Evolutionary conservation across 352 stramenopile genomes (phyloP).

Genomic region (Peronospora tabacina): DNA sequence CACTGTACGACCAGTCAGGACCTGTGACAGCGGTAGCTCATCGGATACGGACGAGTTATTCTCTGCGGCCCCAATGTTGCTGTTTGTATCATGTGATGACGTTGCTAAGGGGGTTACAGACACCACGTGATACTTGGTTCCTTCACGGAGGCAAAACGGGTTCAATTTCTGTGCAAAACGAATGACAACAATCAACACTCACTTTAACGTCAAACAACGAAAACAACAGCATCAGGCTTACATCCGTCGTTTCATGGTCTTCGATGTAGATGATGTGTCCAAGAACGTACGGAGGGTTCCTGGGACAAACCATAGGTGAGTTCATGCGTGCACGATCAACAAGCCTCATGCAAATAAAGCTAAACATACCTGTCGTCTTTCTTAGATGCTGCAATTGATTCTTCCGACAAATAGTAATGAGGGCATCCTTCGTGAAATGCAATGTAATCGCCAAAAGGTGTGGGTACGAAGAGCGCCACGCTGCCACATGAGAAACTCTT

Average conservation of each 20-base stretch:
- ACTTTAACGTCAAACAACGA: neutral
- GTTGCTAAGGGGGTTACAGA: conserved; percentile 55
- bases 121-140: conserved; percentile 65
- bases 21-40: conserved; percentile 56
- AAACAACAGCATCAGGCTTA: conserved; percentile 13
- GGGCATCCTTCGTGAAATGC: conserved; percentile 80
- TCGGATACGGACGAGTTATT: conserved; percentile 34
- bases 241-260: conserved; percentile 56
- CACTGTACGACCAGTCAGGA: conserved; percentile 42
- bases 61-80: conserved; percentile 20
- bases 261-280: conserved; percentile 78
- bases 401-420: conserved; percentile 73
- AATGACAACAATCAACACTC: neutral
- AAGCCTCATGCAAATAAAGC: neutral
- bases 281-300: conserved; percentile 70
- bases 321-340: neutral
- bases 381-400: conserved; percentile 71
- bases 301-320: conserved; percentile 11
- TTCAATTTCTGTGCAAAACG: conserved; percentile 34
- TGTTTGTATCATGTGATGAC: conserved; percentile 34
- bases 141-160: conserved; percentile 60
- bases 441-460: conserved; percentile 77
- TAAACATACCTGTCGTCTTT: conserved; percentile 34
- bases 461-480: conserved; percentile 71
- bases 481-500: conserved; percentile 68